Base-by-base conservation (phyloP, 352 stramenopile species). In the Saprolegnia parasitica region DNA sequence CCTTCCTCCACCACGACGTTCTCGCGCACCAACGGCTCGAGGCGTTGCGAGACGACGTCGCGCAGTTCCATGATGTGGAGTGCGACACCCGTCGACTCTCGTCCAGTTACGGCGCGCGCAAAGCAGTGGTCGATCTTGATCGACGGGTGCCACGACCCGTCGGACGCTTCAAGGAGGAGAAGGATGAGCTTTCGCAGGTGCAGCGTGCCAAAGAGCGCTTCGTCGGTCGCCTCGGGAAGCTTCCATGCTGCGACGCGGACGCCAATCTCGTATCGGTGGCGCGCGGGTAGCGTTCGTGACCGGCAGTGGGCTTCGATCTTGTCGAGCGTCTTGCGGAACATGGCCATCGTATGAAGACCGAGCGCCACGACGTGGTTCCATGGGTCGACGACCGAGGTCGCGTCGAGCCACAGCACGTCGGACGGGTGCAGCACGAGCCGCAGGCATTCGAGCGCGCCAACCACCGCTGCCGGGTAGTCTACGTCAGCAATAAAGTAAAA, bases 41-140 rank as follows among this genome's bases (percentile, higher is more conserved):
- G 26, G 32, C 24, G 46, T 20, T 20, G 39, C 4, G n/a, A 5
- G 8, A 67, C 24, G 9, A 56, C 16, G 45, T 67, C 61, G 45
- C 61, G 29, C 8, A 60, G 52, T 9, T 60, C 52, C 52, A n/a
- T 60, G 24, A 50, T 32, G 49, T 55, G 23, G 1, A 47, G 16
- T 4, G 9, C 20, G 45, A 56, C 46, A 5, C 32, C 40, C 13
- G 61, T 67, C 5, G 61, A 67, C 61, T 55, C 61, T 39, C 56
- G 56, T 1, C 16, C 24, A 5, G 61, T 35, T 1, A 26, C 32
- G 6, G 61, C 61, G 6, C 11, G 24, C 6, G 23, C 15, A 20
- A 67, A 67, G 56, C 61, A 67, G 16, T 67, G 35, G 24, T 15
- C 18, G 23, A 67, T 24, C 46, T 56, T 67, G 15, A 29, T 55